Percentiles rank a stretch among this genome's conserved stretches.
These are phyloP conservation scores for Sedum album DNA, from an alignment of 164 flowering plant genomes.

Conservation along the genomic window DNA sequence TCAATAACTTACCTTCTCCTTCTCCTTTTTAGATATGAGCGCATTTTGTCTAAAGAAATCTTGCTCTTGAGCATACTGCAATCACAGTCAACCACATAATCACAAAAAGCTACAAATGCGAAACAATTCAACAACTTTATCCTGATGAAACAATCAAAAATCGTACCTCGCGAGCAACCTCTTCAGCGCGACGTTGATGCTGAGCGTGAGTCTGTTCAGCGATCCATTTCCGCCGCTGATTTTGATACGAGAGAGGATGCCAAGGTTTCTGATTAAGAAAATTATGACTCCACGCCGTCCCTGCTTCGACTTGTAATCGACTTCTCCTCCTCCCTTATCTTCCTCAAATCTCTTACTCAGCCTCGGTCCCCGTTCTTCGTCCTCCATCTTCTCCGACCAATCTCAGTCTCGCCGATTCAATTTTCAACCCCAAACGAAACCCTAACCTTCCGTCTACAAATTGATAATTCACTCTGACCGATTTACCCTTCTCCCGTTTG, in stretches of 20 bases:
- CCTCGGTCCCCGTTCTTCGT: conserved; percentile 37
- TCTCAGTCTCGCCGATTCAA: conserved; percentile 4
- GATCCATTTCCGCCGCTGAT: conserved; percentile 98
- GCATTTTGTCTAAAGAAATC: conserved; percentile 84
- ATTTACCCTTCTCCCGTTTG: neutral
- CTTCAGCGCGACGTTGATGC: conserved; percentile 53
- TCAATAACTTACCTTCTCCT: conserved; percentile 53
- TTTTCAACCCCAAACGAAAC: neutral
- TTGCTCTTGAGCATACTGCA: conserved; percentile 91
- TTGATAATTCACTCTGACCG: neutral
- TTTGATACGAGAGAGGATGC: conserved; percentile 98
- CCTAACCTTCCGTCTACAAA: neutral
- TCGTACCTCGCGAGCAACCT: conserved; percentile 60
- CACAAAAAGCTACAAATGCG: neutral
- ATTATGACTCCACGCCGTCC: conserved; percentile 94
- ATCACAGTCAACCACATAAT: neutral
- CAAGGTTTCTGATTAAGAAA: conserved; percentile 97
- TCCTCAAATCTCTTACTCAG: conserved; percentile 53
- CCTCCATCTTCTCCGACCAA: conserved; percentile 24
- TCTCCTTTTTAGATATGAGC: conserved; percentile 74
- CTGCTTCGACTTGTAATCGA: conserved; percentile 79
- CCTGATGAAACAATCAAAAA: neutral
- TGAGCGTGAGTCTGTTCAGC: conserved; percentile 86
- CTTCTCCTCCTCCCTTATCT: conserved; percentile 38
- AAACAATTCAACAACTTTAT: conserved; percentile 20